Percentiles rank a stretch among this genome's conserved stretches.
These are phyloP conservation scores for Leccinum longicurvipes DNA, from an alignment of 768 basidiomycete genomes.

Conservation along the genomic window DNA sequence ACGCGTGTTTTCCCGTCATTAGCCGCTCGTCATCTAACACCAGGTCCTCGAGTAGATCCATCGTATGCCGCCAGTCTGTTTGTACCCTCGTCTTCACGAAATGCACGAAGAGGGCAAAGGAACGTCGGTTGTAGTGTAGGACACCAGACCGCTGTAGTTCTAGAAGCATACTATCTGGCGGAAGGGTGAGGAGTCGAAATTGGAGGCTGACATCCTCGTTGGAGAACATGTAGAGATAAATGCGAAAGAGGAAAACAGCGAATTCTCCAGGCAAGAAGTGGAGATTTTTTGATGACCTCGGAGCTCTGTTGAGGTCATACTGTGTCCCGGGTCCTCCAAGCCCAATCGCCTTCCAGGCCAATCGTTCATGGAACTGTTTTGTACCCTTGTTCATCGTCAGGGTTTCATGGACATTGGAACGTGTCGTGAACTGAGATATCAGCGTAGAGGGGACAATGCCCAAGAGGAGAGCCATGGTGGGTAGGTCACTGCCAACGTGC, in stretches of 20 bases:
- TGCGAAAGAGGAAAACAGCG: conserved; percentile 15
- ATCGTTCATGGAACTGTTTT: conserved; percentile 22
- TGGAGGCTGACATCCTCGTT: conserved; percentile 16
- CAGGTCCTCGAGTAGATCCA: conserved; percentile 33
- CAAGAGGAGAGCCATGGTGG: conserved; percentile 23
- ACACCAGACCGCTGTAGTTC: conserved; percentile 9
- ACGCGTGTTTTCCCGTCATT: conserved; percentile 26
- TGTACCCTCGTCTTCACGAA: conserved; percentile 36
- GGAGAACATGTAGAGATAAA: conserved; percentile 28
- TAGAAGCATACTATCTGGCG: neutral
- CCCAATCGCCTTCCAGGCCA: conserved; percentile 22
- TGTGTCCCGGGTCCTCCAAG: neutral
- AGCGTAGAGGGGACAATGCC: conserved; percentile 23
- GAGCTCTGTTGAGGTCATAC: no score
- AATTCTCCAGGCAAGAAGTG: conserved; percentile 19
- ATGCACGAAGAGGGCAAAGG: conserved; percentile 44
- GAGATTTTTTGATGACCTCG: neutral
- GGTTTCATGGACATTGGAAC: conserved; percentile 22
- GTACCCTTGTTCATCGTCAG: neutral
- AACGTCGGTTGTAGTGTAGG: conserved; percentile 46
- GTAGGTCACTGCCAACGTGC: conserved; percentile 22
- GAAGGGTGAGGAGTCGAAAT: neutral
- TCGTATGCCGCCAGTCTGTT: conserved; percentile 41
- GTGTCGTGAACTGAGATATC: conserved; percentile 24
- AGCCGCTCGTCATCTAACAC: conserved; percentile 8